Base-by-base conservation (phyloP, 2,329 filamentous ascomycete species). In the Trichoderma sp. region DNA sequence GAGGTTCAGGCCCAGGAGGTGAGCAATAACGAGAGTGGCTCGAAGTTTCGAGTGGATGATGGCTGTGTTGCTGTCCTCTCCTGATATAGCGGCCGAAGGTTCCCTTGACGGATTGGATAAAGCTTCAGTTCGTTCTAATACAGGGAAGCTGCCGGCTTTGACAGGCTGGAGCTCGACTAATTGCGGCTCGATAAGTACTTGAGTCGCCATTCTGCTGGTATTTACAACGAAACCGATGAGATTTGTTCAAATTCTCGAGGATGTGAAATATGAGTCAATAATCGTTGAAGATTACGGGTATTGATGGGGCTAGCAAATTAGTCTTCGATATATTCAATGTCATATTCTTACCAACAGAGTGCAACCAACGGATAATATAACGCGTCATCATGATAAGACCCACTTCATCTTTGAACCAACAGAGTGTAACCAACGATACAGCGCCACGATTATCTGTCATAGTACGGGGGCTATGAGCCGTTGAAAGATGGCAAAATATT, bases 1-100 rank as follows among this genome's bases (percentile, higher is more conserved):
- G 45, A 67, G 52, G 29, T 64, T 67, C 45, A 67, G 5, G 34
- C 66, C 66, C n/a, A 63, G 42, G 4, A 67, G 59, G 19, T 69
- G 68, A 7, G 56, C 48, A 39, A 63, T 34, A 53, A 63, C 17
- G 17, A 63, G 48, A 35, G 17, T 39, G 27, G 45, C 59, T 22
- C 48, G 22, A 13, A 35, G 12, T 10, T 22, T 53, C 22, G 59
- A 63, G 48, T 53, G 45, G 56, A 59, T 34, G 45, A 60, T 58
- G 56, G 34, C 56, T 17, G 54, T 22, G 45, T 60, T 60, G 45
- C 42, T 3, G 13, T 37, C 42, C 5, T 29, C 59, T 63, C 15
- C 45, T 53, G 45, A 12, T 37, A 15, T n/a, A 19, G 45, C 45
- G 22, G 59, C 6, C 22, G 45, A 53, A 53, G 45, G 53, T 32